Percentiles rank a stretch among this genome's conserved stretches.
These are phyloP conservation scores for Castanea mollissima DNA, from an alignment of 306 rosid genomes.

Conservation along the genomic window DNA sequence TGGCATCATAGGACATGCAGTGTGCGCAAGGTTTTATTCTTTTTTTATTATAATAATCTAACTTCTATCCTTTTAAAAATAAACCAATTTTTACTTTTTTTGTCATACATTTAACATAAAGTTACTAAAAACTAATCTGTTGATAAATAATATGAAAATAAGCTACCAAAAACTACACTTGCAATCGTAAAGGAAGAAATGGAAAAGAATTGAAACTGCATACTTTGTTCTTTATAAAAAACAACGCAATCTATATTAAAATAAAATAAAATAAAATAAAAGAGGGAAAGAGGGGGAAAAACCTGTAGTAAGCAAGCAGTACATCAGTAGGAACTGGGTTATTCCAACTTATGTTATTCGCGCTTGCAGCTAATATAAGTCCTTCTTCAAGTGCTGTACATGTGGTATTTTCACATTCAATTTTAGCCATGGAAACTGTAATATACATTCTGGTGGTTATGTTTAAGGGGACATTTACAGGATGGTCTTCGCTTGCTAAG, in stretches of 20 bases:
- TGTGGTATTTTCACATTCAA: constrained; percentile 13
- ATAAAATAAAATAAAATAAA: neutral
- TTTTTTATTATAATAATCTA: no score
- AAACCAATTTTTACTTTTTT: no score
- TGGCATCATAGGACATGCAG: no score
- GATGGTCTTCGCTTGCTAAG: constrained; percentile 26
- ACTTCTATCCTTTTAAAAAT: no score
- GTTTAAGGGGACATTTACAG: constrained; percentile 30
- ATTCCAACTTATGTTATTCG: constrained; percentile 50
- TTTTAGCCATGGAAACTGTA: constrained; percentile 29
- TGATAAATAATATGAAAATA: no score
- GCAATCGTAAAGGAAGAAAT: no score
- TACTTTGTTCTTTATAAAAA: neutral
- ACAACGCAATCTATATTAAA: neutral
- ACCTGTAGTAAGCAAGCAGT: constrained; percentile 31
- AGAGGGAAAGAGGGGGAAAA: neutral
- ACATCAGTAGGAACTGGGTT: constrained; percentile 25
- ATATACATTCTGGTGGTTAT: constrained; percentile 25
- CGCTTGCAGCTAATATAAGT: constrained; percentile 21
- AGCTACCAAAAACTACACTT: no score
- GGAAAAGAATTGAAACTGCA: no score
- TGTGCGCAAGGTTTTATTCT: no score
- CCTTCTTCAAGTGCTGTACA: constrained; percentile 32
- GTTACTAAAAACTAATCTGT: no score
- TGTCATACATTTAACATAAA: no score